Conservation (phyloP, 306 rosid species). For the Begonia peltatifolia region DNA sequence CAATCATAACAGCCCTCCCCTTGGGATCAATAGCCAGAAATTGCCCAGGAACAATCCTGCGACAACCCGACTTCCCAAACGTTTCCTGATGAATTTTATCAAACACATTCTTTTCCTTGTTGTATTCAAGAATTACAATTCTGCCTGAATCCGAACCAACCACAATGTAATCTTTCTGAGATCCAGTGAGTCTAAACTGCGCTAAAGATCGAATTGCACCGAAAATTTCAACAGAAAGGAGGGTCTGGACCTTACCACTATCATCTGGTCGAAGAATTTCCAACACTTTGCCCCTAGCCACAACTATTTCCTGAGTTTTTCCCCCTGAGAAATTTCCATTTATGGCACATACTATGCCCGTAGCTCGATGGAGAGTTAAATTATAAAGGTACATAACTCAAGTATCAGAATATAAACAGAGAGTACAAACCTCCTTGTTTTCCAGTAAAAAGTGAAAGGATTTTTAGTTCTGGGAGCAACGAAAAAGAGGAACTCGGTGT, state of each 20-base stretch:
- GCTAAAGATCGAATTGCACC: conserved; percentile 77
- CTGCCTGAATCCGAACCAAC: conserved; percentile 93
- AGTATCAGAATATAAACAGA: background rate
- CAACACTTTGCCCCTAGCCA: conserved; percentile 81
- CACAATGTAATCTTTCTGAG: conserved; percentile 77
- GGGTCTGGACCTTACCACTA: conserved; percentile 77
- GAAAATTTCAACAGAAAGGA: conserved; percentile 86
- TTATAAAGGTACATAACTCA: conserved; percentile 76
- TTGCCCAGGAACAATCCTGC: conserved; percentile 86
- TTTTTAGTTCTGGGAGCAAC: background rate
- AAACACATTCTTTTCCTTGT: conserved; percentile 72
- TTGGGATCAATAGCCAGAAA: conserved; percentile 81
- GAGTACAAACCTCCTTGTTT: background rate
- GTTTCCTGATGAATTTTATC: conserved; percentile 90
- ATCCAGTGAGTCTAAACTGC: conserved; percentile 77
- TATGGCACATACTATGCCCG: conserved; percentile 84
- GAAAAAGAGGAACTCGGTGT: background rate
- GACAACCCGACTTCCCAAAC: conserved; percentile 88
- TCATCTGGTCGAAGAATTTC: conserved; percentile 96
- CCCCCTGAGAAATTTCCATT: conserved; percentile 98
- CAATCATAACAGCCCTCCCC: conserved; percentile 93
- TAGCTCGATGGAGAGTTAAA: conserved; percentile 85
- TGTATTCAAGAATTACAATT: conserved; percentile 77
- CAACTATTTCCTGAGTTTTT: conserved; percentile 75
- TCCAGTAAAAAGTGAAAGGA: background rate